Percentiles rank a stretch among this genome's conserved stretches.
Evolutionary conservation across 352 stramenopile species (phyloP).

Genomic region (Phytophthora sansomeana): DNA sequence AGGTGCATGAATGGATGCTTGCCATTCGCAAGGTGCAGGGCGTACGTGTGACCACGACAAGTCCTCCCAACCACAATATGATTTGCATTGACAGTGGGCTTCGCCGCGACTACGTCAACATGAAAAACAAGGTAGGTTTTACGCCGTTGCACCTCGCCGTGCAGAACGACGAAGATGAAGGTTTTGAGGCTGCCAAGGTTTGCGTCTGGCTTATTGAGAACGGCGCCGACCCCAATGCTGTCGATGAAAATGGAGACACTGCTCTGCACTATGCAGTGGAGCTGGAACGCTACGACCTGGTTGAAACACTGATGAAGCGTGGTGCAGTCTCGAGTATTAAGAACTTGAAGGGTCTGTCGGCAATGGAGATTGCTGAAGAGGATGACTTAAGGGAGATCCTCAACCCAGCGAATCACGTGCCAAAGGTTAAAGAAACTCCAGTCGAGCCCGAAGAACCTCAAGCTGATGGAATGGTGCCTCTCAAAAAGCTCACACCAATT

Average conservation of each 20-base stretch:
- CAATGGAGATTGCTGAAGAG: slow-evolving; percentile 77
- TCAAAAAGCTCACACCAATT: slow-evolving; percentile 31
- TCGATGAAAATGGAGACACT: slow-evolving; percentile 86
- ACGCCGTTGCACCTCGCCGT: slow-evolving; percentile 82
- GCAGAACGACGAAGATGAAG: slow-evolving; percentile 91
- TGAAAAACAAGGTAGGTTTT: slow-evolving; percentile 89
- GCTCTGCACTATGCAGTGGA: slow-evolving; percentile 89
- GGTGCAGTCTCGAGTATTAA: slow-evolving; percentile 77
- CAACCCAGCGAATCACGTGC: slow-evolving; percentile 54
- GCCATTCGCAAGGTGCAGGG: slow-evolving; percentile 87
- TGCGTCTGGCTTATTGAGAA: slow-evolving; percentile 91
- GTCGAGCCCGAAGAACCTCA: slow-evolving; percentile 31
- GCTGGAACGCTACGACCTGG: slow-evolving; percentile 80
- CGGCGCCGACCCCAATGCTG: slow-evolving; percentile 77
- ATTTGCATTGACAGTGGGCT: slow-evolving; percentile 88
- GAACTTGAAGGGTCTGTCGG: slow-evolving; percentile 74
- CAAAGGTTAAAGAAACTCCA: slow-evolving; percentile 40
- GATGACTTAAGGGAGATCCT: slow-evolving; percentile 85
- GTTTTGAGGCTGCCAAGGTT: slow-evolving; percentile 89
- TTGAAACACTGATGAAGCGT: slow-evolving; percentile 89
- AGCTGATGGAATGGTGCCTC: slow-evolving; percentile 26
- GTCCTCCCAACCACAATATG: slow-evolving; percentile 86
- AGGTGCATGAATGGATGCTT: slow-evolving; percentile 90
- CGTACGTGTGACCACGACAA: slow-evolving; percentile 78
- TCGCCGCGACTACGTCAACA: slow-evolving; percentile 86